These are phyloP conservation scores for Sugiyamaella paludigena DNA, from an alignment of 1,139 yeast genomes.

Conservation along the genomic window DNA sequence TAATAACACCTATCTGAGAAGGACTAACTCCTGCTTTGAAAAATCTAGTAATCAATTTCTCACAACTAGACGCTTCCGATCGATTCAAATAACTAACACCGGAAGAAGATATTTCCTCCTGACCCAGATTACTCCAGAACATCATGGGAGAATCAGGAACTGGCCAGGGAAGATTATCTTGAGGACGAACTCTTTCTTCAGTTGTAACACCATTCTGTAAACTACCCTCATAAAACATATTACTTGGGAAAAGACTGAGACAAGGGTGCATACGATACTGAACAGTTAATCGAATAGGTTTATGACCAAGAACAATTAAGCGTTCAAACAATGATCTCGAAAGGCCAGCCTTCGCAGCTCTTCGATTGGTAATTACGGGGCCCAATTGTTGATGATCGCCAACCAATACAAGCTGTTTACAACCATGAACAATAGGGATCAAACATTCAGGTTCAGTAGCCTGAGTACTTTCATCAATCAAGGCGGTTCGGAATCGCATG, in stretches of 20 bases:
- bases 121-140: conserved; percentile 91
- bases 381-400: conserved; percentile 97
- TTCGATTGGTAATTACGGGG: conserved; percentile 77
- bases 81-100: conserved; percentile 87
- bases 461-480: conserved; percentile 92
- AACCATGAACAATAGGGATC: conserved; percentile 85
- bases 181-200: conserved; percentile 58
- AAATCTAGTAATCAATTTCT: conserved; percentile 68
- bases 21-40: conserved; percentile 81
- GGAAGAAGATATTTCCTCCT: conserved; percentile 79
- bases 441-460: conserved; percentile 90
- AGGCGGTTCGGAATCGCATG: conserved; percentile 65
- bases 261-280: conserved; percentile 96
- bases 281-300: conserved; percentile 82
- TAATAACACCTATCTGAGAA: conserved; percentile 83
- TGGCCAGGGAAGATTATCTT: conserved; percentile 85
- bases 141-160: conserved; percentile 79
- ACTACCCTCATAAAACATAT: conserved; percentile 90
- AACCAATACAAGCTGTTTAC: conserved; percentile 82
- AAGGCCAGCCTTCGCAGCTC: conserved; percentile 83
- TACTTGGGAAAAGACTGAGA: conserved; percentile 82
- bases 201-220: conserved; percentile 87
- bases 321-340: conserved; percentile 85
- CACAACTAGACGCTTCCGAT: conserved; percentile 89
- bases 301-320: conserved; percentile 76